Percentiles rank a stretch among this genome's conserved stretches.
These are phyloP conservation scores for Inonotus obliquus DNA, from an alignment of 1,284 basidiomycete species.

Conservation along the genomic window DNA sequence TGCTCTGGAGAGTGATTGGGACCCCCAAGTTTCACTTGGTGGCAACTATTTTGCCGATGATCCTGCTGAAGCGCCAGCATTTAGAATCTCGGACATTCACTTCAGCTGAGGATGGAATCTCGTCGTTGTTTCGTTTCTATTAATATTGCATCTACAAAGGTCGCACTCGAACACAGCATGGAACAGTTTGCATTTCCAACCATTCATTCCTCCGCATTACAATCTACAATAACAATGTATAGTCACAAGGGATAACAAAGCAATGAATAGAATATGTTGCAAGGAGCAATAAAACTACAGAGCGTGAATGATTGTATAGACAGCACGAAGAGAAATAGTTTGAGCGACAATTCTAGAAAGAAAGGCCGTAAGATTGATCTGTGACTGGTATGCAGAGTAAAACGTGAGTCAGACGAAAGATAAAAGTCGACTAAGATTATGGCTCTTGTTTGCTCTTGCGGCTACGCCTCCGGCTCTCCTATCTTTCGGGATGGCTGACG, in stretches of 20 bases:
- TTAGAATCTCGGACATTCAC: background rate
- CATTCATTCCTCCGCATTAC: background rate
- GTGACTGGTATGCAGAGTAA: background rate
- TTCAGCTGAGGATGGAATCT: background rate
- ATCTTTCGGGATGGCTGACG: conserved; percentile 54
- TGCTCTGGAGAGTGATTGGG: conserved; percentile 35
- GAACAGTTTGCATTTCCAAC: background rate
- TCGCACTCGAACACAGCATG: background rate
- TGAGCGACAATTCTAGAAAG: background rate
- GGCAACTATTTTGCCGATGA: conserved; percentile 66
- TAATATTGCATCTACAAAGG: background rate
- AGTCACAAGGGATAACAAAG: background rate
- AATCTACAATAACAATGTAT: background rate
- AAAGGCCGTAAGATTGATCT: background rate
- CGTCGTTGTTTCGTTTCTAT: background rate
- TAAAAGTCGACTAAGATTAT: background rate
- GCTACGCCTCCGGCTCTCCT: conserved; percentile 44
- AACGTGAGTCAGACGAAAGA: background rate
- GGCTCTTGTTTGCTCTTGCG: background rate
- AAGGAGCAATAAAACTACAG: background rate
- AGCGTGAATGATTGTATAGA: background rate
- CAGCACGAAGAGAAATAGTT: background rate
- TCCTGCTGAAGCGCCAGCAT: conserved; percentile 30
- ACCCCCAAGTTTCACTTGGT: conserved; percentile 39
- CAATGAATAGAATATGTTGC: background rate